These are phyloP conservation scores for Spathaspora girioi DNA, from an alignment of 805 yeast genomes.

Conservation along the genomic window DNA sequence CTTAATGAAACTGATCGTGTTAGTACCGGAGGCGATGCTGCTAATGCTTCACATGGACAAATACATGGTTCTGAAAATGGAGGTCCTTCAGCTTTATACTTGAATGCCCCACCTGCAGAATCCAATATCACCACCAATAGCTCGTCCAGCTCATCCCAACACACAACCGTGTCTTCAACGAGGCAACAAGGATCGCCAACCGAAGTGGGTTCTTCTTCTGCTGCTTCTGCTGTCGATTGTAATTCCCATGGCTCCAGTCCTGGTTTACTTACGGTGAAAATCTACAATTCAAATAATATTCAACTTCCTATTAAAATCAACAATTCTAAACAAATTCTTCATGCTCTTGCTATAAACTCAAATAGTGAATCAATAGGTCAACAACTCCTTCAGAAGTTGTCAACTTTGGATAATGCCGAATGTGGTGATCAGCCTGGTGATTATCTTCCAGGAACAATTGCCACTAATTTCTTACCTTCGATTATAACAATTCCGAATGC, in stretches of 20 bases:
- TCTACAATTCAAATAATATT: constrained; percentile 66
- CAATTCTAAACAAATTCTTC: constrained; percentile 58
- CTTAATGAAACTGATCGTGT: background rate
- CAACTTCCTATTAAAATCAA: constrained; percentile 68
- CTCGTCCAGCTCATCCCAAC: background rate
- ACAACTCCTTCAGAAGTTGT: constrained; percentile 31
- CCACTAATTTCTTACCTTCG: constrained; percentile 46
- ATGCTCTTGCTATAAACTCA: constrained; percentile 60
- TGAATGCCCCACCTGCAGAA: background rate
- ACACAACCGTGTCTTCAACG: background rate
- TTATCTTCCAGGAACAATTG: constrained; percentile 28
- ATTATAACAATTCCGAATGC: constrained; percentile 52
- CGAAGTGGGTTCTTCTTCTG: background rate
- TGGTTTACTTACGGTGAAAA: constrained; percentile 74
- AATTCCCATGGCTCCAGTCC: constrained; percentile 31
- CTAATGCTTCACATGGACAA: background rate
- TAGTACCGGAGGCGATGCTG: background rate
- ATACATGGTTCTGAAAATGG: background rate
- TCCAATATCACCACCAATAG: background rate
- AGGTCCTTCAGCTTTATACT: background rate
- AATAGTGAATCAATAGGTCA: constrained; percentile 25
- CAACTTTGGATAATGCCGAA: constrained; percentile 11
- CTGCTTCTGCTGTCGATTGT: background rate
- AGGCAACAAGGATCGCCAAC: background rate
- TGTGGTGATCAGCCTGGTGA: constrained; percentile 15